Conservation (phyloP, 139 green algal genomes). For the Coccomyxa sp. region DNA sequence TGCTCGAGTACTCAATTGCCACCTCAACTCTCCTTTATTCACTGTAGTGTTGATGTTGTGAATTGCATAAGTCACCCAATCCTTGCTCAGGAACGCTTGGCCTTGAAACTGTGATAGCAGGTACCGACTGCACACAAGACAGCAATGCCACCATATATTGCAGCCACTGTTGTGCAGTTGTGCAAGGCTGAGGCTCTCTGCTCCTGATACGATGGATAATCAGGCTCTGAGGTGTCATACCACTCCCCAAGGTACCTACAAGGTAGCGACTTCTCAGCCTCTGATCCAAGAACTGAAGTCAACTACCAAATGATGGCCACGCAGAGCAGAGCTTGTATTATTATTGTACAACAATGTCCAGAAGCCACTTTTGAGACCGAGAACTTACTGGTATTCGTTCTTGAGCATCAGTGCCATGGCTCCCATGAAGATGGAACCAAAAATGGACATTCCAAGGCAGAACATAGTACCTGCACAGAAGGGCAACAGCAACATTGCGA, state of each 20-base stretch:
- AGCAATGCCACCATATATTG: slow-evolving; percentile 42
- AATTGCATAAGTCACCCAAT: no score
- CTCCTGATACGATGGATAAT: slow-evolving; percentile 28
- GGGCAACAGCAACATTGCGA: neutral
- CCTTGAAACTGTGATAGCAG: slow-evolving; percentile 14
- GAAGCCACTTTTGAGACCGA: neutral
- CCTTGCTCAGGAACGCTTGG: neutral
- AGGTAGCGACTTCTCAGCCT: neutral
- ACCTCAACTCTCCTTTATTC: no score
- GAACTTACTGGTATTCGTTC: slow-evolving; percentile 42
- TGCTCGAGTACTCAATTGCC: no score
- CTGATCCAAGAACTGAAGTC: neutral
- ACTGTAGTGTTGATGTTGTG: no score
- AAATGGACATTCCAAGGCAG: slow-evolving; percentile 30
- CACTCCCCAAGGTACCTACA: slow-evolving; percentile 60
- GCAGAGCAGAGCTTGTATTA: neutral
- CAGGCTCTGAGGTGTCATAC: slow-evolving; percentile 28
- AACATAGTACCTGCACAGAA: slow-evolving; percentile 20
- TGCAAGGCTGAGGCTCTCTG: slow-evolving; percentile 26
- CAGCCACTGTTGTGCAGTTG: slow-evolving; percentile 41
- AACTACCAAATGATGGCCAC: neutral
- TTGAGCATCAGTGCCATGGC: slow-evolving; percentile 28
- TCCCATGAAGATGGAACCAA: slow-evolving; percentile 42
- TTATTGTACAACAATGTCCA: neutral
- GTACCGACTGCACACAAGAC: slow-evolving; percentile 28